Evolutionary conservation across 345 rosid species (phyloP).

Genomic region (Reutealis trisperma): DNA sequence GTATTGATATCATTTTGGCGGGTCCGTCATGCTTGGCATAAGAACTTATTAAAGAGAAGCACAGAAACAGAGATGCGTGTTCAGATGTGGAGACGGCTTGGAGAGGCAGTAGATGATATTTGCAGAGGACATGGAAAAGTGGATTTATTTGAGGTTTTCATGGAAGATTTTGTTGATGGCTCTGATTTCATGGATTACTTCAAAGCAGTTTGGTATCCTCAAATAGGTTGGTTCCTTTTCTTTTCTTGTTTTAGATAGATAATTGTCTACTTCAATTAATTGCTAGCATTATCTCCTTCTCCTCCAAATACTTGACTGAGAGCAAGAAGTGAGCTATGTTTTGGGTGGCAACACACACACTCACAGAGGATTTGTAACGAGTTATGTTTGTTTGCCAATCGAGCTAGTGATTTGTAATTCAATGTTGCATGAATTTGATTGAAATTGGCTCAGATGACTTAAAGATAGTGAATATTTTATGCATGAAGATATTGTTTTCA

Average conservation of each 20-base stretch:
- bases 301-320: no score
- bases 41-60: conserved; percentile 83
- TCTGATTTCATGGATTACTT: conserved; percentile 79
- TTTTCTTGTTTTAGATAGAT: background rate
- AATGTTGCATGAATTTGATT: background rate
- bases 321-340: background rate
- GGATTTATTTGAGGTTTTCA: conserved; percentile 49
- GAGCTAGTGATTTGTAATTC: background rate
- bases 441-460: background rate
- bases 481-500: background rate
- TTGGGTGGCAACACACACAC: no score
- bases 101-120: conserved; percentile 58
- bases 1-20: conserved; percentile 87
- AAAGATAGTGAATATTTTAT: background rate
- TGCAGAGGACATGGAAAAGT: conserved; percentile 58
- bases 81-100: conserved; percentile 64
- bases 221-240: conserved; percentile 53
- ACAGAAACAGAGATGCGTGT: conserved; percentile 53
- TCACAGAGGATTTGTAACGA: background rate
- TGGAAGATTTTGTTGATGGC: conserved; percentile 63
- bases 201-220: conserved; percentile 81
- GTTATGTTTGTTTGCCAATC: background rate
- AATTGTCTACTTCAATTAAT: conserved; percentile 1
- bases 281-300: background rate
- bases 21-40: conserved; percentile 83